Base-by-base conservation (phyloP, 495 filamentous ascomycete genomes). In the Hypoxylon trugodes region DNA sequence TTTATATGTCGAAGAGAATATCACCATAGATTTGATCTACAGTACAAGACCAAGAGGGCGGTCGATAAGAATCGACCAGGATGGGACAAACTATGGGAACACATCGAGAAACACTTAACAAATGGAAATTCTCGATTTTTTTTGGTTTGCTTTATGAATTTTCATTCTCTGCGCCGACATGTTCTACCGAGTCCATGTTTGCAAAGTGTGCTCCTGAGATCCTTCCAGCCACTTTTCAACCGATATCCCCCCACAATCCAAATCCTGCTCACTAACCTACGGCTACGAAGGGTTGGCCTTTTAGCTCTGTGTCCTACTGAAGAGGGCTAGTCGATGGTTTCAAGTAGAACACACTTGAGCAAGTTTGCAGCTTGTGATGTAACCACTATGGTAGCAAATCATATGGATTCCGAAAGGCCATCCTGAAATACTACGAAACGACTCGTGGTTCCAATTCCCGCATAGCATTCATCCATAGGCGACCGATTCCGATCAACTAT, bases 101-200 rank as follows among this genome's bases (percentile, higher is more conserved):
- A 58, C 42, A 48, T 25, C 10, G 32, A 4, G 41, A 50, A 22
- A 37, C 35, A 48, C n/a, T 28, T 43, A 36, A 54, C 49, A 63
- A 56, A 51, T 56, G 28, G 42, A 51, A 63, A 57, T 57, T 22
- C 25, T 37, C 32, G 40, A 45, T 33, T 19, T 15, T 18, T n/a
- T 18, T 38, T 33, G 22, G n/a, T 51, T 37, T 2, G 61, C 28
- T 37, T 61, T 37, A 22, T 32, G 30, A 33, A 9, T 50, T 52
- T 66, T 61, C 10, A 55, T 61, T 47, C 46, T 49, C 30, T 52
- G 25, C 16, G 35, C 51, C 51, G 30, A 60, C 57, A 21, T 56
- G 21, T 38, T 48, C 50, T 40, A 51, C 37, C 30, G 41, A 45
- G 25, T 47, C 52, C 46, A 22, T 53, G 52, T 6, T 48, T 12